Base-by-base conservation (phyloP, 495 filamentous ascomycete genomes). In the Podospora pseudoanserina region DNA sequence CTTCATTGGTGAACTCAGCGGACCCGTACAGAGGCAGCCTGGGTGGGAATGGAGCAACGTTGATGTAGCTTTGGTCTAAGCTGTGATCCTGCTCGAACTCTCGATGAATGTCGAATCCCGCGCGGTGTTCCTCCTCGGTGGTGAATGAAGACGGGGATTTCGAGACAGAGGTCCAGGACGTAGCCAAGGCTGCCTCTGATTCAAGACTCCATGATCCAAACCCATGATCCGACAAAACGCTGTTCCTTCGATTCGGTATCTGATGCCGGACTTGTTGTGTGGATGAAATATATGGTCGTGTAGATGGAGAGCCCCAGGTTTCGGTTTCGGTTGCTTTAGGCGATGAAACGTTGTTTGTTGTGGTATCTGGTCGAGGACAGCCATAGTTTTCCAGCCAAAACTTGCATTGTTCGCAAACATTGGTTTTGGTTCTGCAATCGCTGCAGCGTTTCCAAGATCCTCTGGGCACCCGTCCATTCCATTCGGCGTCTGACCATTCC, bases 351-450 rank as follows among this genome's bases (percentile, higher is more conserved):
- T 58, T n/a, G 4, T 58, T 58, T 58, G 5, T 58, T 3, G n/a
- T 58, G 18, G 20, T 58, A 5, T 58, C 55, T 11, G 55, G 55
- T 18, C 55, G n/a, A 20, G 55, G 55, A 23, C 55, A 58, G n/a
- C 55, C 55, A 58, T 58, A 58, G 3, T 58, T 58, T 18, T 58
- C 55, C 23, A 58, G 23, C 55, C 55, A 58, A 26, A 58, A 58
- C 23, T 18, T 19, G 55, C 55, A 58, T 23, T 58, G n/a, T 58
- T 5, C 55, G 23, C 55, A 58, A 19, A 58, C 13, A 9, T 58
- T 58, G n/a, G 18, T 19, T 26, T 19, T 26, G 23, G 20, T 20
- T 23, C 55, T 19, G 23, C 55, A 58, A 9, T 58, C 55, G n/a
- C 23, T 58, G 19, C 55, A 58, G n/a, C 55, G 55, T 26, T 58